A percentile compares a stretch with the other conserved stretches of the same genome.
Evolutionary conservation across 1,284 basidiomycete species (phyloP).

Genomic region (Cystobasidium slooffiae): DNA sequence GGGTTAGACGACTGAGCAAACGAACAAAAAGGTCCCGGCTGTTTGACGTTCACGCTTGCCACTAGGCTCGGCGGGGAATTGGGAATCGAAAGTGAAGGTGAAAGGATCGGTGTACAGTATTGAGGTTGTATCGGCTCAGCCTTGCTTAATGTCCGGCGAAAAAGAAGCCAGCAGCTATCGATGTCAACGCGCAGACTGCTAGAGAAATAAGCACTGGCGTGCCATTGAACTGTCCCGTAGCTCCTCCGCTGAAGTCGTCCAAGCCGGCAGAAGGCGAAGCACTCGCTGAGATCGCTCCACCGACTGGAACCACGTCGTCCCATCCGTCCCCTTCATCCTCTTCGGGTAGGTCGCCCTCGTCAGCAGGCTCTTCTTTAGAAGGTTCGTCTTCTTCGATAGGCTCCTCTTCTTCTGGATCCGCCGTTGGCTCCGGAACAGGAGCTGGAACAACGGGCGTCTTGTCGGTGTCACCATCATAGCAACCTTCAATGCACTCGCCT

Average conservation of each 20-base stretch:
- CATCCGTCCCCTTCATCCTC: background rate
- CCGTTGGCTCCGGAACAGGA: constrained; percentile 7
- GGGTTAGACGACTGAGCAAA: no score
- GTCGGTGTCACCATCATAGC: background rate
- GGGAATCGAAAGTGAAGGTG: background rate
- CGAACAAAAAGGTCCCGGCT: no score
- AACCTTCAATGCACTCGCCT: constrained; percentile 13
- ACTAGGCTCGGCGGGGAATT: no score
- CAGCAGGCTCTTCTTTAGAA: background rate
- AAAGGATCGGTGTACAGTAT: background rate
- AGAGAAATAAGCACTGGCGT: constrained; percentile 9
- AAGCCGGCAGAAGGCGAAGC: constrained; percentile 13
- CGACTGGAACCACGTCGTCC: background rate
- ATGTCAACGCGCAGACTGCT: constrained; percentile 24
- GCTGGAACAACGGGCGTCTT: background rate
- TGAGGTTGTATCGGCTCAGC: background rate
- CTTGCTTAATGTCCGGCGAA: constrained; percentile 10
- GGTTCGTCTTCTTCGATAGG: background rate
- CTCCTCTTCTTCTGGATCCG: background rate
- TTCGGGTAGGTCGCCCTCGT: background rate
- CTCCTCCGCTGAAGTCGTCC: constrained; percentile 10
- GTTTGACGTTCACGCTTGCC: no score
- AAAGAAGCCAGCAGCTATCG: constrained; percentile 13
- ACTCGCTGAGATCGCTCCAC: constrained; percentile 12
- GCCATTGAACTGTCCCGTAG: background rate